Base-by-base conservation (phyloP, 768 basidiomycete genomes). In the Exidia glandulosa region DNA sequence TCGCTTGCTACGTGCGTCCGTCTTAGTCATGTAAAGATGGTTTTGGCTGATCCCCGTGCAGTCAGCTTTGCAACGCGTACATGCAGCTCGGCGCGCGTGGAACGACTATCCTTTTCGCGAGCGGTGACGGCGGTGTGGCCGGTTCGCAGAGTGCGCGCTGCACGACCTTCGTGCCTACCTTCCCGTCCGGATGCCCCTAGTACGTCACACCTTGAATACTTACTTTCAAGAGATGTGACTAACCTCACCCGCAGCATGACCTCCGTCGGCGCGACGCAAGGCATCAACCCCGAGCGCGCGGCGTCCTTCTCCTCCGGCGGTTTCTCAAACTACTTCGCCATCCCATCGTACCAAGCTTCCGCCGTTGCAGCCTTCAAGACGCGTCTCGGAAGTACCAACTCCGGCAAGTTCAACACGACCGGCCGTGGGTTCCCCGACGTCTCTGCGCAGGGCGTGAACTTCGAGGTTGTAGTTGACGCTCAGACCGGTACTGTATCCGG, bases 91-190 rank as follows among this genome's bases (percentile, higher is more conserved):
- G 72, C 36, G 70, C 72, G 12, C 71, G 69, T 45, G 74, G 74
- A 9, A 64, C 66, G 10, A 72, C 71, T 25, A 66, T 74, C 60
- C 62, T 76, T 13, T 74, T 73, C 66, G 68, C 72, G 0, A 73
- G 74, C 6, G 75, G 74, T 32, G 73, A 75, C 59, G 72, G 71
- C 23, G 74, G 73, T 59, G 73, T 73, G 32, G 68, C 68, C 13
- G 73, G 73, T 19, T 65, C 64, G 6, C 68, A 71, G 59, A 47
- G 60, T 52, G 47, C 59, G 13, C 32, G 45, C 14, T 73, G 73
- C 68, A 65, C 59, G 9, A 68, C 61, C 30, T 75, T 74, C 66
- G 57, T 73, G 12, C 67, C 71, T 2, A 69, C 71, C 3, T 73
- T 74, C 70, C 73, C 72, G 1, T 68, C 69, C 3, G 67, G 67